phyloP scores from a whole-genome alignment of 2,329 filamentous ascomycete species.

The Aspergillus transmontanensis region DNA sequence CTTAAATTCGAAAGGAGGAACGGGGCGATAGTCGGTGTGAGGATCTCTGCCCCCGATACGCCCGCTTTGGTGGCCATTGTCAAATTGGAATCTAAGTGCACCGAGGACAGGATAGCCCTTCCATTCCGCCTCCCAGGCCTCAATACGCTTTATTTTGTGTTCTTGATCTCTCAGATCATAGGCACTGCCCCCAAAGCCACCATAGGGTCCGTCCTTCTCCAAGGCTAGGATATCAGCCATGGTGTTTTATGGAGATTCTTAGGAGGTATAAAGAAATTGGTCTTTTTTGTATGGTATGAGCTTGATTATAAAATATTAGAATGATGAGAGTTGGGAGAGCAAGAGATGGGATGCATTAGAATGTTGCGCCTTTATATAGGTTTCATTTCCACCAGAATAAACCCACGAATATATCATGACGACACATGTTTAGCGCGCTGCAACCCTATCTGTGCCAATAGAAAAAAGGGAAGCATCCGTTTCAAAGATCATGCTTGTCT shows the following conservation, averaged over 20 bases:
- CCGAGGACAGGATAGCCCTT: neutral
- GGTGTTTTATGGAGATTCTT: neutral
- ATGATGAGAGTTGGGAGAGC: neutral
- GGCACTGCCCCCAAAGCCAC: neutral
- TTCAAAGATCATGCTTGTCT: neutral
- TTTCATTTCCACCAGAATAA: neutral
- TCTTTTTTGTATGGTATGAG: neutral
- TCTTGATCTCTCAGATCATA: neutral
- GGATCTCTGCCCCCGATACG: neutral
- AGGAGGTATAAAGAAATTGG: neutral
- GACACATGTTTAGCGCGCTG: neutral
- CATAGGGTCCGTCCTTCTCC: neutral
- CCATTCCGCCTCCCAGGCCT: neutral
- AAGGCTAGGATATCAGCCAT: neutral
- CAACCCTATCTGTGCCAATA: neutral
- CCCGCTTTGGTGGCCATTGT: neutral
- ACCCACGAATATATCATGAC: neutral
- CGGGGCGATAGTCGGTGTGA: neutral
- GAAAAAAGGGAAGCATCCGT: neutral
- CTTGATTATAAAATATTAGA: neutral
- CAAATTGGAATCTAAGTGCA: neutral
- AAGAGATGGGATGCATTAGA: neutral
- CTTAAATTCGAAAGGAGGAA: neutral
- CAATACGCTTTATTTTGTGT: neutral
- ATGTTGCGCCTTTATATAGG: neutral